A percentile compares a stretch with the other conserved stretches of the same genome.
These are phyloP conservation scores for Backusella mclennaniae DNA, from an alignment of 192 early-diverging fungal species.

Conservation along the genomic window DNA sequence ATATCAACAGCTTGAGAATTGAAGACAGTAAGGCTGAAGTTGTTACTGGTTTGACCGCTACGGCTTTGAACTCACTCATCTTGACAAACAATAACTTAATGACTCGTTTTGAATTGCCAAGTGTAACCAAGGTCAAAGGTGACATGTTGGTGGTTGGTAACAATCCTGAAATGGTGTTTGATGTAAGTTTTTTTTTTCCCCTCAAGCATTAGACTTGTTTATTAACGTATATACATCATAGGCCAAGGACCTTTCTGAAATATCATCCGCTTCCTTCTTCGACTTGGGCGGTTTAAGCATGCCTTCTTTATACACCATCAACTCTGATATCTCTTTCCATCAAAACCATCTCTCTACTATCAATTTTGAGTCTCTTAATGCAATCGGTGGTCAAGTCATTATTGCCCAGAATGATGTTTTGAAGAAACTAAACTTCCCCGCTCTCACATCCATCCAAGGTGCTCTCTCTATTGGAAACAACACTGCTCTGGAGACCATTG, in stretches of 20 bases:
- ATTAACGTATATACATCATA: constrained; percentile 23
- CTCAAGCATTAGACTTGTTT: not conserved
- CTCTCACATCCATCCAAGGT: constrained; percentile 52
- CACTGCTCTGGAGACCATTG: constrained; percentile 52
- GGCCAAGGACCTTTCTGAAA: constrained; percentile 43
- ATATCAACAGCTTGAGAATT: constrained; percentile 6
- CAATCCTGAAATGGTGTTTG: not conserved
- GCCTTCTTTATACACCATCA: constrained; percentile 42
- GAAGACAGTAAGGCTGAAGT: constrained; percentile 23
- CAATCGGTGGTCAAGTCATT: constrained; percentile 52
- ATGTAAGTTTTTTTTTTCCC: not conserved
- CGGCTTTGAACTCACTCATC: constrained; percentile 3
- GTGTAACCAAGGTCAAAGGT: constrained; percentile 14
- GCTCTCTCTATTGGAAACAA: constrained; percentile 70
- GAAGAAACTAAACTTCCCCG: constrained; percentile 50
- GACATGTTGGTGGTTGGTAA: constrained; percentile 1
- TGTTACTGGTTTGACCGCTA: constrained; percentile 16
- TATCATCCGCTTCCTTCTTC: constrained; percentile 58
- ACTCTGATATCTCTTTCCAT: constrained; percentile 59
- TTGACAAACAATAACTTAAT: constrained; percentile 32
- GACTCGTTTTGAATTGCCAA: constrained; percentile 24
- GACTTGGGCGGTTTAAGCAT: constrained; percentile 44
- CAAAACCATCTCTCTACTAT: constrained; percentile 56
- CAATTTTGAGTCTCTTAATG: constrained; percentile 40
- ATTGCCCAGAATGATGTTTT: constrained; percentile 60